Evolutionary conservation across 163 green algal species (phyloP).

Genomic region (Trebouxia gelatinosa): DNA sequence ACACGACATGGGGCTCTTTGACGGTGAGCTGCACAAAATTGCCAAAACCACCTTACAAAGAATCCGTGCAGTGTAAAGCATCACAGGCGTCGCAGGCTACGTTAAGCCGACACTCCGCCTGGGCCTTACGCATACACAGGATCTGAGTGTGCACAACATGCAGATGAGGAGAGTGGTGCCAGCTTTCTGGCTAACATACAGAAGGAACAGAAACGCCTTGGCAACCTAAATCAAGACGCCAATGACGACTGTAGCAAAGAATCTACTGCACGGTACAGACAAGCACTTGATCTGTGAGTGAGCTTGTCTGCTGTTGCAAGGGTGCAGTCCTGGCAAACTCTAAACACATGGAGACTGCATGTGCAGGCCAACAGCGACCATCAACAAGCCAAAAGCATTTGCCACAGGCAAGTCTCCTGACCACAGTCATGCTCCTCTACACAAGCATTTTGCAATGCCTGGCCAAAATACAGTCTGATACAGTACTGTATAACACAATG

Average conservation of each 20-base stretch:
- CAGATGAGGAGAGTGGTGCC: neutral
- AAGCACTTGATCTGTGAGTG: no score
- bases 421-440: no score
- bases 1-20: conserved; percentile 19
- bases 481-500: no score
- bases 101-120: neutral
- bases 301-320: no score
- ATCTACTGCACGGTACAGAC: no score
- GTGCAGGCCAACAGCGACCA: neutral
- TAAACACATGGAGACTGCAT: neutral
- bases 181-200: conserved; percentile 11
- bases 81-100: neutral
- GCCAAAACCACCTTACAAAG: no score
- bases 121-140: neutral
- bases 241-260: neutral
- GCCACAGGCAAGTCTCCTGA: neutral
- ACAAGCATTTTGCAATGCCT: no score
- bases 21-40: no score
- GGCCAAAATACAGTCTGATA: no score
- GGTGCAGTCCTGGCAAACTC: no score
- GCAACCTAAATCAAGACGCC: neutral
- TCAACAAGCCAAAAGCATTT: conserved; percentile 7
- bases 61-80: neutral
- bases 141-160: neutral
- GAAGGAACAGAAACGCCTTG: conserved; percentile 2